These are phyloP conservation scores for Tuber magnatum DNA, from an alignment of 495 filamentous ascomycete genomes.

Conservation along the genomic window DNA sequence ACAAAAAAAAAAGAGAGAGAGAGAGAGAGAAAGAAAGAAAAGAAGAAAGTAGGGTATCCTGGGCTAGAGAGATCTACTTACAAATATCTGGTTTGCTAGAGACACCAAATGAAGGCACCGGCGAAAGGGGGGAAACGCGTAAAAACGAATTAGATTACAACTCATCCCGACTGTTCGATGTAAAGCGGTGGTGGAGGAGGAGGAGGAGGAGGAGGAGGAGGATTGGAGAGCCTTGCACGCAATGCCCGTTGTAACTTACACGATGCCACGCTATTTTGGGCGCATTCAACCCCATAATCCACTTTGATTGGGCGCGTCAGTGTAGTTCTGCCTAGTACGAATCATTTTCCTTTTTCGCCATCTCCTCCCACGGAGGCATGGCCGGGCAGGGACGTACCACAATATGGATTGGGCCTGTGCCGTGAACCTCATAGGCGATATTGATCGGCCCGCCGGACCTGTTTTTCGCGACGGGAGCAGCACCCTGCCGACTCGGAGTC, in stretches of 20 bases:
- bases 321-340: constrained; percentile 17
- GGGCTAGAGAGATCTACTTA: constrained; percentile 14
- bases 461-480: constrained; percentile 32
- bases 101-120: constrained; percentile 18
- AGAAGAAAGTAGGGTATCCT: neutral
- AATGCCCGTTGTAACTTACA: constrained; percentile 37
- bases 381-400: constrained; percentile 53
- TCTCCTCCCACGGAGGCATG: constrained; percentile 13
- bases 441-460: constrained; percentile 39
- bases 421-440: constrained; percentile 59
- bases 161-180: constrained; percentile 15
- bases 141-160: constrained; percentile 25
- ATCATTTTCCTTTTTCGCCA: neutral
- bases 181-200: neutral
- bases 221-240: neutral
- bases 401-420: constrained; percentile 59
- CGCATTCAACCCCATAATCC: constrained; percentile 60
- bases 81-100: constrained; percentile 36
- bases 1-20: no score
- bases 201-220: neutral
- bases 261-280: constrained; percentile 51
- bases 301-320: constrained; percentile 43
- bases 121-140: constrained; percentile 38
- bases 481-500: constrained; percentile 32
- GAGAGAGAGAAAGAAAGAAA: no score